Conservation (phyloP, 164 flowering plant genomes). For the Stephania yunnanensis region DNA sequence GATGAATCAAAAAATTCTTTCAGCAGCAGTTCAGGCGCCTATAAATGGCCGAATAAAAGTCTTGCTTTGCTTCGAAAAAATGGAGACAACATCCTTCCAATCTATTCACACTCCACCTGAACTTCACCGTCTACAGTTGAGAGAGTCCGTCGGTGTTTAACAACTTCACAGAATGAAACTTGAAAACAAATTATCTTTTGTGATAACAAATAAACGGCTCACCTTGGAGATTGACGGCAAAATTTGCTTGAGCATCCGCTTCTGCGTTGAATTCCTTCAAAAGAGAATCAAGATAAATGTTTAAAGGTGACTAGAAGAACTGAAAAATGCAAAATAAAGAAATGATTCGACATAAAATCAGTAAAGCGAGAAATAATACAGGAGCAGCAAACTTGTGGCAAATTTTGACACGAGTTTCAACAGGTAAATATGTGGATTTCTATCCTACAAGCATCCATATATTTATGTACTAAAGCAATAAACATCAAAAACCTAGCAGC, state of each 20-base stretch:
- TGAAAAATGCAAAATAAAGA: background rate
- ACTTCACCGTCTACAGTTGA: slow-evolving; percentile 58
- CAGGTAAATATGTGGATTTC: background rate
- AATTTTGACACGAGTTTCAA: background rate
- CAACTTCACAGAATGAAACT: background rate
- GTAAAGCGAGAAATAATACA: background rate
- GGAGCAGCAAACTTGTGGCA: background rate
- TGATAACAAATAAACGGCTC: slow-evolving; percentile 10
- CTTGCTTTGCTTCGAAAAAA: background rate
- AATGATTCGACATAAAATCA: background rate
- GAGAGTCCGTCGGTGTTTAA: background rate
- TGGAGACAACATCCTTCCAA: background rate
- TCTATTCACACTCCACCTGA: slow-evolving; percentile 28
- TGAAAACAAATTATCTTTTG: background rate
- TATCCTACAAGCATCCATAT: background rate
- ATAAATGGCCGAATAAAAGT: background rate
- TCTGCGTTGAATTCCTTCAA: slow-evolving; percentile 60
- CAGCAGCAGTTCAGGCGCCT: background rate
- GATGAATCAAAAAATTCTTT: background rate
- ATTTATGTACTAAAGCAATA: background rate
- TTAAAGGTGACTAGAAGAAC: background rate
- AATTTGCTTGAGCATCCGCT: slow-evolving; percentile 88
- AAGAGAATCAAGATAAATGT: background rate
- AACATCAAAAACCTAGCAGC: background rate
- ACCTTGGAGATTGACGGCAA: slow-evolving; percentile 58